Base-by-base conservation (phyloP, 768 basidiomycete genomes). In the Collybia sordida region DNA sequence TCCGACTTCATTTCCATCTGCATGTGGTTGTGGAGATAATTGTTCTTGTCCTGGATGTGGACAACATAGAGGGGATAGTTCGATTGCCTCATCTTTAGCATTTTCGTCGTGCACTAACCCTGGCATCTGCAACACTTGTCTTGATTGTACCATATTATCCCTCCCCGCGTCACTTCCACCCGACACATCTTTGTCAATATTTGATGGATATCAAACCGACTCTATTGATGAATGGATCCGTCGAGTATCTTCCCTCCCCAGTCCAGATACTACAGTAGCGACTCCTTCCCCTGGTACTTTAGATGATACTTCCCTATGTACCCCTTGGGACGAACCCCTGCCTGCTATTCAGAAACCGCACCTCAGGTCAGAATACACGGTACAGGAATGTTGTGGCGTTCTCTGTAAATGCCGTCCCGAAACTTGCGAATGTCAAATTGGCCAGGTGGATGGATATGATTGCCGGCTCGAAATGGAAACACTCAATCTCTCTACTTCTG, bases 1-100 rank as follows among this genome's bases (percentile, higher is more conserved):
- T 35, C 47, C 54, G 24, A 55, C 55, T 3, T 55, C 62, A n/a
- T 71, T 75, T 53, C 77, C 75, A n/a, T 75, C 77, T 0, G 42
- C 72, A 1, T 89, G 87, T 59, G 73, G 74, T 21, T 89, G 87
- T 57, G 86, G 86, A 19, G 77, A 82, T 44, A 67, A 66, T 2
- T 88, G 86, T 61, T 64, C 72, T 17, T 89, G 86, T 55, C 79
- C 84, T 1, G 86, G 86, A 6, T 88, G 86, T 54, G 60, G 75
- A 41, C 72, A 83, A 36, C 84, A 87, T 55, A 78, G 64, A 31
- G 72, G 62, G 22, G 52, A 66, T n/a, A 60, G 65, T 18, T 49
- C 62, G 37, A 55, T 57, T 5, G 64, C 70, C 3, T 55, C 67
- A 8, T 65, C 77, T 2, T 60, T 69, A 12, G 68, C 70, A 0